A percentile compares a stretch with the other conserved stretches of the same genome.
These are phyloP conservation scores for Mycena alexandri DNA, from an alignment of 768 basidiomycete genomes.

Conservation along the genomic window DNA sequence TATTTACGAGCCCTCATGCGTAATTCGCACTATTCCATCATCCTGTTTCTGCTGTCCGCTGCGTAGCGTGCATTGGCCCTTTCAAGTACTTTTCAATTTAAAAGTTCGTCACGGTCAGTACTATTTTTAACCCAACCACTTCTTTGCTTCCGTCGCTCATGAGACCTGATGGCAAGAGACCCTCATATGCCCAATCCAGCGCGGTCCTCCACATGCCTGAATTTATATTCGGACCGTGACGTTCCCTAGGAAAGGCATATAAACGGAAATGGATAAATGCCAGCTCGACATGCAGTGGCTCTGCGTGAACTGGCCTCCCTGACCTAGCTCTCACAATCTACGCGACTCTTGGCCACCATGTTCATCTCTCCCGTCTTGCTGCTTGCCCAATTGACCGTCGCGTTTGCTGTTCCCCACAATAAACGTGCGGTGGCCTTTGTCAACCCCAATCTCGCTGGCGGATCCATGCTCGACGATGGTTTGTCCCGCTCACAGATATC, in stretches of 20 bases:
- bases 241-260: conserved; percentile 1
- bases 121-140: conserved; percentile 28
- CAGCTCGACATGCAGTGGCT: not conserved
- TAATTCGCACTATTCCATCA: too few relatives aligned
- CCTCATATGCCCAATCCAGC: conserved; percentile 7
- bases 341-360: conserved; percentile 32
- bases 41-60: not conserved
- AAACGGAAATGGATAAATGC: conserved; percentile 8
- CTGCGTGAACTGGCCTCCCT: conserved; percentile 22
- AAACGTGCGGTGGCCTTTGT: conserved; percentile 49
- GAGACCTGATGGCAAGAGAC: not conserved
- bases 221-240: conserved; percentile 6
- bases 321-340: not conserved
- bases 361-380: conserved; percentile 21
- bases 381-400: conserved; percentile 20
- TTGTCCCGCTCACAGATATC: not conserved
- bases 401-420: conserved; percentile 11
- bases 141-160: not conserved
- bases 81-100: not conserved
- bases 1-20: too few relatives aligned
- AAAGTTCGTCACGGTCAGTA: not conserved
- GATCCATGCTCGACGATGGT: conserved; percentile 76
- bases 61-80: not conserved
- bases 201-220: conserved; percentile 6
- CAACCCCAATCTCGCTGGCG: conserved; percentile 64